Evolutionary conservation across 2,329 filamentous ascomycete species (phyloP).

Genomic region (Hypoxylon sp.): DNA sequence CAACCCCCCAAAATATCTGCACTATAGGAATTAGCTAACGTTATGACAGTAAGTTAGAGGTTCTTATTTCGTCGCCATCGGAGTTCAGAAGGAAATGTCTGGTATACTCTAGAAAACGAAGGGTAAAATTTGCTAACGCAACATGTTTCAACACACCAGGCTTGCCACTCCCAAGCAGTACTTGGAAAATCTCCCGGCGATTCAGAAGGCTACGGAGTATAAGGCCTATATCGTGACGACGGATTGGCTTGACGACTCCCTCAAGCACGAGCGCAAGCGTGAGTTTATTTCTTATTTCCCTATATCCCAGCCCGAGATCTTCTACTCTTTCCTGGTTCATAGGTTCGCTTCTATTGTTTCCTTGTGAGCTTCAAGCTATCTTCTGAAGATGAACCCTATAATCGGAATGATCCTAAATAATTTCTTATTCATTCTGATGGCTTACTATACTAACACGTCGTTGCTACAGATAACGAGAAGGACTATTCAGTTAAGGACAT

Average conservation of each 20-base stretch:
- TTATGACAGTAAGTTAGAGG: no score
- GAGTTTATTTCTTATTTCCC: constrained; percentile 13
- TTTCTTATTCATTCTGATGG: neutral
- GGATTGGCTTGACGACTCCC: constrained; percentile 69
- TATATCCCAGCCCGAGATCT: neutral
- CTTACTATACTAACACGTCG: neutral
- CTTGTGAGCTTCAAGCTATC: neutral
- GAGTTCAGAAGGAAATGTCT: no score
- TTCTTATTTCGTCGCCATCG: no score
- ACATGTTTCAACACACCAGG: no score
- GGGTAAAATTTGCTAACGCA: no score
- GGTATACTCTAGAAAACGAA: no score
- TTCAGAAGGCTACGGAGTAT: constrained; percentile 58
- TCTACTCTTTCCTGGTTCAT: neutral
- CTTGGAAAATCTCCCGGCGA: constrained; percentile 60
- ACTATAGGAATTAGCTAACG: no score
- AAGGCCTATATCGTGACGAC: constrained; percentile 62
- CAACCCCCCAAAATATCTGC: no score
- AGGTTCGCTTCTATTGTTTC: neutral
- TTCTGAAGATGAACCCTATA: neutral
- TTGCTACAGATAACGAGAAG: constrained; percentile 49
- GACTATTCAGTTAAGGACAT: constrained; percentile 57
- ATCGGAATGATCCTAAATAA: neutral
- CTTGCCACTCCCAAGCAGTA: constrained; percentile 71
- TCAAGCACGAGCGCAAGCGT: constrained; percentile 48